Conservation (phyloP, 805 yeast genomes). For the Saturnispora bothae region DNA sequence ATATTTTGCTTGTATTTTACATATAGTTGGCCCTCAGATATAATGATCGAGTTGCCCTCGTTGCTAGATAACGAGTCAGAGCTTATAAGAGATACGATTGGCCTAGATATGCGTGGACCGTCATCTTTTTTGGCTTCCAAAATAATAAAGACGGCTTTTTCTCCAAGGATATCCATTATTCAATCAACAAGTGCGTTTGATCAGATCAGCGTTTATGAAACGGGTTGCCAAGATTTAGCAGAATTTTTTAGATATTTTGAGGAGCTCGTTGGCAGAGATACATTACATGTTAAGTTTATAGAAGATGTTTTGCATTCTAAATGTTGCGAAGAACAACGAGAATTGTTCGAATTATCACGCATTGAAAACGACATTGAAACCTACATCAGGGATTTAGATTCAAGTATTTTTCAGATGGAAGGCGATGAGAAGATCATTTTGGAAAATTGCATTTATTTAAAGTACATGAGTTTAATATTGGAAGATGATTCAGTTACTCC, state of each 20-base stretch:
- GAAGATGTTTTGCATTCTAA: slow-evolving; percentile 5
- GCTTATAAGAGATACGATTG: slow-evolving; percentile 9
- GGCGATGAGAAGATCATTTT: slow-evolving; percentile 12
- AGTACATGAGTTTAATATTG: slow-evolving; percentile 46
- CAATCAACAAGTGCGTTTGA: slow-evolving; percentile 19
- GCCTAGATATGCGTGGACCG: slow-evolving; percentile 21
- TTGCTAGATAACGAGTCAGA: neutral
- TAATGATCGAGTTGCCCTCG: neutral
- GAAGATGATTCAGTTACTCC: slow-evolving; percentile 55
- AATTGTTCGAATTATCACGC: neutral
- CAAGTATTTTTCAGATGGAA: neutral
- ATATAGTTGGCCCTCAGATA: neutral
- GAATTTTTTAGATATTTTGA: slow-evolving; percentile 23
- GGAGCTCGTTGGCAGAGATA: neutral
- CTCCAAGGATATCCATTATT: slow-evolving; percentile 26
- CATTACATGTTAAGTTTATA: slow-evolving; percentile 9
- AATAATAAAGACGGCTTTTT: slow-evolving; percentile 20
- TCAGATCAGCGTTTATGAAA: neutral
- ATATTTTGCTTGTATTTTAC: too few relatives aligned
- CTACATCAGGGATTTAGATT: neutral
- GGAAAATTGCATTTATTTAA: slow-evolving; percentile 42
- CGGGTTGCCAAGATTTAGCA: slow-evolving; percentile 11
- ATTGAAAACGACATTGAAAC: slow-evolving; percentile 4
- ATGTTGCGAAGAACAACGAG: neutral
- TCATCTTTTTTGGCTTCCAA: slow-evolving; percentile 22